Base-by-base conservation (phyloP, 768 basidiomycete species). In the Lactarius pseudohatsudake region DNA sequence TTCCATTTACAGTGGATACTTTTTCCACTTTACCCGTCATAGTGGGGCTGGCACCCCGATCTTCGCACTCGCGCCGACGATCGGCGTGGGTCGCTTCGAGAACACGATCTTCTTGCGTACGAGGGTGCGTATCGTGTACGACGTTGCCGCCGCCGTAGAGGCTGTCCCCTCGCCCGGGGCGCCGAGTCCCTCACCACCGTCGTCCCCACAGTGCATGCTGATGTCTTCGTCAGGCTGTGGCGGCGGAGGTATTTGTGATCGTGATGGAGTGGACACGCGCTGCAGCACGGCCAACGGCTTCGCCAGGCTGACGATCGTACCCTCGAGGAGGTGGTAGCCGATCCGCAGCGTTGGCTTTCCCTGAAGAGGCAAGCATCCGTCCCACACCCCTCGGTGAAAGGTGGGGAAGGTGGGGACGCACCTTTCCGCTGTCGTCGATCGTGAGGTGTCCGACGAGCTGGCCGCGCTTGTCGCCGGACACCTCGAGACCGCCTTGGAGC, bases 251-350 rank as follows among this genome's bases (percentile, higher is more conserved):
- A 67, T 8, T 34, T 55, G 15, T 30, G 45, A 18, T 20, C 50
- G 22, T 32, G 18, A 38, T 2, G 66, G 58, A 71, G 65, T 77
- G 76, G 38, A 28, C 15, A 64, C 64, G 57, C 85, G 83, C 67
- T 83, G 79, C 36, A 97, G 81, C 50, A 97, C 84, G 3, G 91
- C 96, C 34, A 92, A 81, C 0, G 95, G 94, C 74, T 92, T 96
- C 2, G 88, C 78, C 8, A 98, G 81, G 55, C 77, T 80, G 40
- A 85, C 81, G 66, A 96, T 81, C 74, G 90, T 92, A 61, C 95
- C 95, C 73, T 98, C 96, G 5, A 98, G 85, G 36, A 95, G 81
- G 72, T 97, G 94, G 76, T 96, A 88, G 15, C 95, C 95, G 66
- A 98, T 90, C 62, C 81, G 76, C 7, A 98, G 81, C 2, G 87